Percentiles rank a stretch among this genome's conserved stretches.
Conservation (phyloP, 768 basidiomycete species). For the Boletus reticulatus region DNA sequence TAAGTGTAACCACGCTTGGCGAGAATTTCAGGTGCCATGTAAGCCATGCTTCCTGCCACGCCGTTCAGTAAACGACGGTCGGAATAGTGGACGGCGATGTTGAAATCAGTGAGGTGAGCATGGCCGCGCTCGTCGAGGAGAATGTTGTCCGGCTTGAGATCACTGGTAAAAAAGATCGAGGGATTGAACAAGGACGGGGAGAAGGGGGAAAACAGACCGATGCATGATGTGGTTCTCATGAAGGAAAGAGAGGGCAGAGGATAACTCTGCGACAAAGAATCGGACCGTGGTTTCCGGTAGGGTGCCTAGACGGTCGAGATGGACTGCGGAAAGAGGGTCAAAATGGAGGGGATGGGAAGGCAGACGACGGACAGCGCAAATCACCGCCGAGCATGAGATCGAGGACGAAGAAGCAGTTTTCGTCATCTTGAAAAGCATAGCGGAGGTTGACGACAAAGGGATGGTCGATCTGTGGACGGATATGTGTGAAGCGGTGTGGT, state of each 20-base stretch:
- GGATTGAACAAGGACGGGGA: no score
- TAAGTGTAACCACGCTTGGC: conserved; percentile 92
- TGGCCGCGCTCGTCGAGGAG: conserved; percentile 94
- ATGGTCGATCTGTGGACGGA: conserved; percentile 76
- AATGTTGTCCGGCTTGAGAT: conserved; percentile 97
- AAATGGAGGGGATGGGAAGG: background rate
- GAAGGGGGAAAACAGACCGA: conserved; percentile 54
- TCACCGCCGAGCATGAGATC: conserved; percentile 98
- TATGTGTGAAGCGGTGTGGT: background rate
- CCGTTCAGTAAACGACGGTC: conserved; percentile 83
- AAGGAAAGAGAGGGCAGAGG: conserved; percentile 84
- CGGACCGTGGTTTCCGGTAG: conserved; percentile 76
- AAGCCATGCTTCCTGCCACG: conserved; percentile 98
- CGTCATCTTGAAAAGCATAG: conserved; percentile 97
- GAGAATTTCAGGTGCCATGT: conserved; percentile 94
- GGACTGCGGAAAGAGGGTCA: conserved; percentile 51
- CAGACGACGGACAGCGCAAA: conserved; percentile 68
- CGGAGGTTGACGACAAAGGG: conserved; percentile 93
- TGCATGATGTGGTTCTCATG: conserved; percentile 96
- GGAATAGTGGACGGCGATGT: conserved; percentile 96
- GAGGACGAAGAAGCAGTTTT: conserved; percentile 97
- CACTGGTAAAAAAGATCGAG: conserved; percentile 43
- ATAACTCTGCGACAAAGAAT: conserved; percentile 88
- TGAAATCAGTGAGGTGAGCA: conserved; percentile 96
- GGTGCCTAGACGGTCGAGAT: conserved; percentile 77